Evolutionary conservation across 768 basidiomycete species (phyloP), one percentile per base, ranked within the genome.

Genomic region (Naganishia randhawae): DNA sequence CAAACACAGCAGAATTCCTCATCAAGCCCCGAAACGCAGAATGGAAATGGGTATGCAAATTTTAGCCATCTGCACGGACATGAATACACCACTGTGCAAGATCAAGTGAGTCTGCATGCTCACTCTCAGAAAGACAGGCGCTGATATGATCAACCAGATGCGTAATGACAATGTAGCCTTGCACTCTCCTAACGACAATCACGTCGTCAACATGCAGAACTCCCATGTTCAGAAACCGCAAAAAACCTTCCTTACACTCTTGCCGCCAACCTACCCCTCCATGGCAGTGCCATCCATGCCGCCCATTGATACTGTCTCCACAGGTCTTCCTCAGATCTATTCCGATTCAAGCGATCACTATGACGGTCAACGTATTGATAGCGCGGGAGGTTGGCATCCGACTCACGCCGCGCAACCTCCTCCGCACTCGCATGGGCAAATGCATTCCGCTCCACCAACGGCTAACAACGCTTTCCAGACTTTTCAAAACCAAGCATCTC

Each of bases 361-460:
- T 39, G 39, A n/a, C 37, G 31, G 54, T 16, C 51, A 29, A 32
- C 51, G 32, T 17, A 32, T 52, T 1, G 19, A 52, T 19, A 52
- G 27, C 16, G 51, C 27, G 14, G 29, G 29, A 52, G 51, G 9
- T 11, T 31, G 51, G 27, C 51, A 52, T 32, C 51, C 51, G 51
- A 31, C 3, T 10, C 17, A 52, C 29, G 6, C n/a, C n/a, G n/a
- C 51, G 51, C 51, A 10, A 33, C 29, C 27, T 8, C 25, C 27
- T 52, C 51, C 17, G 9, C 33, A 55, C 33, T 32, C 31, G 22
- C 14, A 61, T 14, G 57, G 39, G 6, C 57, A 61, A 16, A 22
- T 61, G 22, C 57, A 61, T 61, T 61, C 57, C 9, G 57, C 57
- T 25, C 57, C 57, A 41, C 37, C 35, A 5, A 33, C 37, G 19